Base-by-base conservation (phyloP, 179 eudicot genomes). In the Amaranthus tricolor region DNA sequence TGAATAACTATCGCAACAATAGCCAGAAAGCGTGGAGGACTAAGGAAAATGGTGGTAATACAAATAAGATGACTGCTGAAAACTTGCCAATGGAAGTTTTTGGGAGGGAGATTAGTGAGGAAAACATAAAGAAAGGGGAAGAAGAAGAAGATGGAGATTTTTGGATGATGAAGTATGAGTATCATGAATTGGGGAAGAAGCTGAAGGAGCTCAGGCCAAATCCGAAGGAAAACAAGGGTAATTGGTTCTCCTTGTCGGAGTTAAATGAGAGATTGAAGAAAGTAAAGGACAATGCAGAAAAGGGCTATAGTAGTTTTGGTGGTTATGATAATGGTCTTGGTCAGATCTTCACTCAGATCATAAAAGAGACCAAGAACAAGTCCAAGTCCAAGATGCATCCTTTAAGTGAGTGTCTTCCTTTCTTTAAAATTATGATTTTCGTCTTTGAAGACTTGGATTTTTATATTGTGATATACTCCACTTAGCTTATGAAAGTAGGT, bases 191-290 rank as follows among this genome's bases (percentile, higher is more conserved):
- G 81, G 98, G 98, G 77, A 40, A 80, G 79, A 88, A 76, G 79
- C 76, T 94, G 88, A 86, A 76, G 86, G 74, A 48, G 71, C 77
- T 92, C 94, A 88, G 96, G 83, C 94, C 91, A 1, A 83, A 84
- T 54, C 76, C 60, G 24, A 57, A 67, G 24, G 71, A 21, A 12
- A 15, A 60, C 65, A 49, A 20, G 76, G 50, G 64, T n/a, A 73
- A 78, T 8, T 80, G 86, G 88, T 92, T 88, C 77, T 87, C 93
- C 7, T 64, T 92, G 5, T 1, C 56, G 47, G 11, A 31, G 4
- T 17, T 72, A 16, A 21, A n/a, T 55, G 63, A 63, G 54, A 54
- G 19, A 57, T 6, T 24, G 69, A 24, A 53, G 54, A 12, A 4
- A 47, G 66, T 5, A 5, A 58, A 43, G 67, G 63, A 55, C 0